Base-by-base conservation (phyloP, 164 flowering plant genomes). In the Protea cynaroides region DNA sequence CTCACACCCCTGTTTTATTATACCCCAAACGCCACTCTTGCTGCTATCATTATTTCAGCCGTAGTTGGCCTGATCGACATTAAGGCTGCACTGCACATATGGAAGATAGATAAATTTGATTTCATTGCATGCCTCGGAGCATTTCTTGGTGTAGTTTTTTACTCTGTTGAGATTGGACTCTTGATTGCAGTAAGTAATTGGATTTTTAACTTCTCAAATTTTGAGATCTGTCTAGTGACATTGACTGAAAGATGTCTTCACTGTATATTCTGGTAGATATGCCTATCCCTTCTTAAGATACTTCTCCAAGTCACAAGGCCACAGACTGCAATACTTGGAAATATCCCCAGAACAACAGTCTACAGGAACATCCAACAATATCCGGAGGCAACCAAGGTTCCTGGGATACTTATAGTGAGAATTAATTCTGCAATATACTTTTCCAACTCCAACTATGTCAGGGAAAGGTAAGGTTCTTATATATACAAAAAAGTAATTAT, bases 61-160 rank as follows among this genome's bases (percentile, higher is more conserved):
- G 92, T 90, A 37, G 58, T 87, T 38, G 72, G 82, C 71, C 82
- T 93, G 7, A 71, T 93, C 12, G 97, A 93, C 75, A 70, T 70
- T 59, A 74, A 81, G 22, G 96, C 91, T 23, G 86, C 82, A 4
- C 22, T 77, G 63, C 78, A 86, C 69, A 86, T 93, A 22, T 90
- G 89, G 87, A 93, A 84, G 79, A 84, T 90, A 4, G 98, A 93
- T 56, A 90, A 89, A 58, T 78, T 93, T 18, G 97, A 93, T 67
- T 93, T 93, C 59, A 68, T 90, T 56, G 97, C 96, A 24, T 93
- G 98, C 69, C 72, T 87, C 78, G 97, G 98, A 70, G 97, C 98
- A 25, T 91, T 90, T 75, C 67, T 91, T 63, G 98, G 97, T 13
- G 98, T 94, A 1, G 62, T 91, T 38, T 90, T 94, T 64, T 59